Base-by-base conservation (phyloP, 306 rosid species). In the Quercus parvula region DNA sequence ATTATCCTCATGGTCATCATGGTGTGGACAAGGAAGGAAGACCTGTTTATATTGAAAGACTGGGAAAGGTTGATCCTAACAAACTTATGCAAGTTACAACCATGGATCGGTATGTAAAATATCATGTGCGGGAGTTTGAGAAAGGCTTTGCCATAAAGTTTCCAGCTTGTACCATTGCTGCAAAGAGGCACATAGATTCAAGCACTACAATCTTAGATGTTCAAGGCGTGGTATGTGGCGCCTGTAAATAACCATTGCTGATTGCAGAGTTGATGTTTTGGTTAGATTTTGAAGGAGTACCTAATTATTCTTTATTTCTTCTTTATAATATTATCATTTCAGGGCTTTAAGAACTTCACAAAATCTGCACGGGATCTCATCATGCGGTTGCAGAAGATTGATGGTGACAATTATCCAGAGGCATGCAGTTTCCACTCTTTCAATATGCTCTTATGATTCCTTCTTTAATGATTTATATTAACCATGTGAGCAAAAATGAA, bases 11-110 rank as follows among this genome's bases (percentile, higher is more conserved):
- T 56, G 98, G 99, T 49, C 86, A 95, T 85, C 99, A 95, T 59
- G 97, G 99, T 30, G 94, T 95, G 72, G 99, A 95, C 86, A 95
- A 88, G 90, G 99, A 95, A 81, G 99, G 99, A 76, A 95, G 97
- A 52, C 99, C 99, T 5, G 76, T 95, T 74, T 95, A 95, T 85
- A 87, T 95, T 89, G 99, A 95, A 86, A 91, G 98, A 63, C 88
- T 95, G 86, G 99, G 98, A 75, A 95, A 79, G 83, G 98, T 95
- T 35, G 98, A 95, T 76, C 94, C 99, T 14, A 81, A 89, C 91
- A 95, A 90, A 84, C 90, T 95, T 59, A 95, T 95, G 99, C 97
- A 92, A 86, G 94, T 84, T 67, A 95, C 99, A 6, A 89, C 87
- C 44, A 77, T 95, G 96, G 99, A 95, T 79, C 97, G 98, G 68